Conservation (phyloP, 2,329 filamentous ascomycete genomes). For the Venturia carpophila region DNA sequence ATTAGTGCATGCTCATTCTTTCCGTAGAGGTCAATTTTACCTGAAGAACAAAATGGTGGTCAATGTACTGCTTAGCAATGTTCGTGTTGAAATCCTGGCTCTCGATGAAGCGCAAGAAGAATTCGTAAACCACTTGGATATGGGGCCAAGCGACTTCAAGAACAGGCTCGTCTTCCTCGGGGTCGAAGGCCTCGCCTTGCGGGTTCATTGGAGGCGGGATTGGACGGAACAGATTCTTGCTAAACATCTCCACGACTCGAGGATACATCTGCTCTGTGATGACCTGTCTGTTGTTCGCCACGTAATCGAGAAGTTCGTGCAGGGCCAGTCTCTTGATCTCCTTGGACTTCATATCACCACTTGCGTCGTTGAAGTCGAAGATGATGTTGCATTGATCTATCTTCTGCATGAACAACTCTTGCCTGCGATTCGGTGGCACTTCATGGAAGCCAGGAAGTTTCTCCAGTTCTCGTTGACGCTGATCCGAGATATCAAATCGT, state of each 20-base stretch:
- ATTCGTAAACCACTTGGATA: constrained; percentile 98
- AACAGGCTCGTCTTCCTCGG: constrained; percentile 96
- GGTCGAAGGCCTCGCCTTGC: constrained; percentile 95
- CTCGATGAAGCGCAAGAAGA: constrained; percentile 97
- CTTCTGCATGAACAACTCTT: constrained; percentile 99
- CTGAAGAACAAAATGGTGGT: constrained; percentile 91
- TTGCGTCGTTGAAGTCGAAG: constrained; percentile 98
- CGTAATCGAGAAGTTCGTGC: constrained; percentile 94
- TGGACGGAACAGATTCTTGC: constrained; percentile 94
- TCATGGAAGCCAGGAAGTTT: constrained; percentile 98
- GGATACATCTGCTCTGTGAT: constrained; percentile 99
- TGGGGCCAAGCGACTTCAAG: constrained; percentile 98
- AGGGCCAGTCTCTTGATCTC: constrained; percentile 96
- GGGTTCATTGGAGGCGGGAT: constrained; percentile 97
- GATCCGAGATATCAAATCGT: constrained; percentile 93
- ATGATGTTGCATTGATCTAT: constrained; percentile 99
- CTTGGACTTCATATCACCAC: constrained; percentile 98
- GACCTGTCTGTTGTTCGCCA: constrained; percentile 95
- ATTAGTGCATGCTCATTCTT: constrained; percentile 17
- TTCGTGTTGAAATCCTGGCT: constrained; percentile 99
- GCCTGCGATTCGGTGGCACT: constrained; percentile 85
- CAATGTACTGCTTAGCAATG: constrained; percentile 97
- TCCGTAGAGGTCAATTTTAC: constrained; percentile 31
- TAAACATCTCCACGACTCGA: constrained; percentile 97
- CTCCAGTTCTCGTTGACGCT: constrained; percentile 79